Base-by-base conservation (phyloP, 805 yeast genomes). In the Candida piceae region DNA sequence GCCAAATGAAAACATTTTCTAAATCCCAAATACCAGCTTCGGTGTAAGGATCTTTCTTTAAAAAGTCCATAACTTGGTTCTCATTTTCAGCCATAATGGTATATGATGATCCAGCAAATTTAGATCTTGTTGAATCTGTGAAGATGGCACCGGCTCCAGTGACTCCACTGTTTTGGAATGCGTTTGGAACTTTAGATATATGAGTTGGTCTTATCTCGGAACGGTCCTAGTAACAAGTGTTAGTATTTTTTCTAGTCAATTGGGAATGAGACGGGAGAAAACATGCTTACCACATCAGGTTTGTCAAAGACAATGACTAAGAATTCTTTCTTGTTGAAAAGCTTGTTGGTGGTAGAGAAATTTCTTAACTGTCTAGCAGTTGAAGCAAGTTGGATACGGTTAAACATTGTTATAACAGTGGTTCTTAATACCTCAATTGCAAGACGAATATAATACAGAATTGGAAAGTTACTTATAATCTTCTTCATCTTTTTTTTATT, bases 21-120 rank as follows among this genome's bases (percentile, higher is more conserved):
- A 83, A 54, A 55, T 85, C 94, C 95, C 94, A 85, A 41, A 85
- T 71, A 2, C 87, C 89, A 24, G 68, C 66, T 47, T 66, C 68
- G 47, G 73, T 72, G 57, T 78, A 85, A 24, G 77, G 57, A 54
- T 85, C 95, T 33, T 63, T 50, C 51, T 78, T 73, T 57, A 85
- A 69, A 38, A 81, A 63, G 29, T 78, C 84, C 31, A 80, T 44
- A 9, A 81, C 78, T 45, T 82, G 82, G 44, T 81, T 81, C 50
- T 69, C 76, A 33, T 78, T 64, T 35, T 77, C 78, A 24, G 90
- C 90, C 41, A 67, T 64, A 34, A 84, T 47, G 42, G 77, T 82
- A 51, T 76, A 67, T 17, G 77, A 66, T 29, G 87, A 78, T 5
- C 94, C 95, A 5, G 80, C 84, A 56, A 82, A 78, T 41, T 73